Percentiles rank a stretch among this genome's conserved stretches.
These are phyloP conservation scores for Carex myosuroides DNA, from an alignment of 176 grass and related monocot species.

Conservation along the genomic window DNA sequence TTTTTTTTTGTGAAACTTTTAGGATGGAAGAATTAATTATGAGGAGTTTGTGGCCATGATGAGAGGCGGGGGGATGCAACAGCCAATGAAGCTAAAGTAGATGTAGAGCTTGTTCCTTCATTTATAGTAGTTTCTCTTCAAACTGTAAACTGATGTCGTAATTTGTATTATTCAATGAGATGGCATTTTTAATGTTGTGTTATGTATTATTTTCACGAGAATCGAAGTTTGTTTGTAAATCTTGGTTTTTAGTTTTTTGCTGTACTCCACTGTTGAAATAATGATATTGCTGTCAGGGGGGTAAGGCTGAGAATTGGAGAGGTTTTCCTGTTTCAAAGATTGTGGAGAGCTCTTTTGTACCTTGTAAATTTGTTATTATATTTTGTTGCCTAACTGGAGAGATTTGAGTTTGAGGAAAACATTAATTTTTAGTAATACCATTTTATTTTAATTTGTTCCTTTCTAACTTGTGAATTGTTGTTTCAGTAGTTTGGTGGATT, in stretches of 20 bases:
- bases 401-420: background rate
- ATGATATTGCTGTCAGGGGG: background rate
- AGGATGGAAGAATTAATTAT: slow-evolving; percentile 99
- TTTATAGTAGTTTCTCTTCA: background rate
- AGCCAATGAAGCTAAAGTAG: slow-evolving; percentile 73
- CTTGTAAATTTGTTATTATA: slow-evolving; percentile 12
- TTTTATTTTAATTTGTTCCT: too few relatives aligned
- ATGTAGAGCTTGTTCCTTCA: background rate
- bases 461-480: background rate
- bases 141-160: slow-evolving; percentile 8
- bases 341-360: background rate
- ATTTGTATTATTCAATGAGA: slow-evolving; percentile 9
- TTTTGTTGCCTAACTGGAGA: slow-evolving; percentile 9
- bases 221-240: slow-evolving; percentile 12
- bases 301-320: background rate
- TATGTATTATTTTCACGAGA: slow-evolving; percentile 8
- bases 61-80: slow-evolving; percentile 78
- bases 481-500: too few relatives aligned
- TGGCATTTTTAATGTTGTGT: background rate
- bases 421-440: background rate
- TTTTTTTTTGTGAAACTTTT: background rate
- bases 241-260: background rate
- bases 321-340: background rate
- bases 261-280: slow-evolving; percentile 10
- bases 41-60: slow-evolving; percentile 99